Evolutionary conservation across 805 yeast genomes (phyloP).

Genomic region (Wickerhamomyces tratensis): DNA sequence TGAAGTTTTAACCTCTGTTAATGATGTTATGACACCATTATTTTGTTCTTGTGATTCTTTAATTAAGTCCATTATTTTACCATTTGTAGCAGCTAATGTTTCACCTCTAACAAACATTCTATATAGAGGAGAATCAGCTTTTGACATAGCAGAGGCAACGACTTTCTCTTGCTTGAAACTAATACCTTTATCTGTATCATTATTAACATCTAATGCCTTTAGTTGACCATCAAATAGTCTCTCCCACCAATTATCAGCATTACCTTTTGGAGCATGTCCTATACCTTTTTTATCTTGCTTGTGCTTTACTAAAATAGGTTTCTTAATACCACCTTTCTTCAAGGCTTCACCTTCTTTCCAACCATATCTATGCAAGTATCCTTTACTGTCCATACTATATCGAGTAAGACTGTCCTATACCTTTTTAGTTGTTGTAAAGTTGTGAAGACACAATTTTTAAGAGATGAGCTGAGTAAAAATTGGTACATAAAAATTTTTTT

Average conservation of each 20-base stretch:
- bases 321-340: slow-evolving; percentile 66
- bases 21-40: neutral
- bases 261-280: slow-evolving; percentile 53
- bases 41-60: slow-evolving; percentile 1
- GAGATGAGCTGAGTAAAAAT: too few relatives aligned
- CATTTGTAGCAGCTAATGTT: slow-evolving; percentile 70
- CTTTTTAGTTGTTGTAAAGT: too few relatives aligned
- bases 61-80: slow-evolving; percentile 20
- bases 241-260: slow-evolving; percentile 94
- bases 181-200: slow-evolving; percentile 22
- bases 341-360: slow-evolving; percentile 92
- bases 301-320: slow-evolving; percentile 84
- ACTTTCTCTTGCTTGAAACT: slow-evolving; percentile 44
- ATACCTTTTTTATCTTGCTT: slow-evolving; percentile 86
- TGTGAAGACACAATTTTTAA: too few relatives aligned
- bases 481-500: too few relatives aligned
- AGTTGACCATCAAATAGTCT: slow-evolving; percentile 88
- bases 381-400: slow-evolving; percentile 59
- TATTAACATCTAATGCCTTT: slow-evolving; percentile 56
- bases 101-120: slow-evolving; percentile 84
- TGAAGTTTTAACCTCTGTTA: neutral
- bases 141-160: slow-evolving; percentile 36
- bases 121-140: slow-evolving; percentile 64
- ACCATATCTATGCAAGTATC: slow-evolving; percentile 69
- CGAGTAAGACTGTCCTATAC: too few relatives aligned